Base-by-base conservation (phyloP, 371 early-diverging fungal genomes). In the Mortierella polycephala region DNA sequence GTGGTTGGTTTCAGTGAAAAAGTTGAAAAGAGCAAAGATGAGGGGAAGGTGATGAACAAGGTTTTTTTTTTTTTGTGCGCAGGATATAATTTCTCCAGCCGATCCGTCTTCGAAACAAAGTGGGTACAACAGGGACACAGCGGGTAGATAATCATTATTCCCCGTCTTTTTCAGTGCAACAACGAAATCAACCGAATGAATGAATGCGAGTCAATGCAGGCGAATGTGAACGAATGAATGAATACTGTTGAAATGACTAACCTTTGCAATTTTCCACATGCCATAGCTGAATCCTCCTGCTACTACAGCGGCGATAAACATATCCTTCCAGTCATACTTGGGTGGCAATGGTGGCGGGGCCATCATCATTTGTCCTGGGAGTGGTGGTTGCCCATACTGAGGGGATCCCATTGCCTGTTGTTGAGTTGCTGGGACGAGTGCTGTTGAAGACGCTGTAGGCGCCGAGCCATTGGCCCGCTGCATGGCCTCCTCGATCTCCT, bases 401-500 rank as follows among this genome's bases (percentile, higher is more conserved):
- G 51, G 58, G 55, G 60, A 39, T 60, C 57, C 58, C 63, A 62
- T n/a, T 62, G 66, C 23, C 64, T 80, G 72, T 57, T 74, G 67
- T 30, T 64, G 66, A 9, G 81, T 64, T 52, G 83, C 56, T 49
- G 83, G 53, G 21, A 71, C 42, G 55, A 61, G 37, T 42, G 75
- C 39, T 47, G 45, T 14, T 12, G 85, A 60, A 40, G 85, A 46
- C n/a, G 84, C 40, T 42, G 77, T 53, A 14, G 70, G 44, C 7
- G 67, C 54, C 46, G 84, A 82, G 23, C 86, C 87, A 62, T 83
- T 87, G 12, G 86, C 88, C 45, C 91, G 86, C 21, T 86, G 79
- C 83, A 99, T 84, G 12, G 99, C 99, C 58, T 89, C 92, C 68
- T 97, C 93, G 69, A 99, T 97, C 83, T 99, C 99, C 18, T 88